Conservation (phyloP, 1,284 basidiomycete genomes). For the Afroboletus lepidellus region DNA sequence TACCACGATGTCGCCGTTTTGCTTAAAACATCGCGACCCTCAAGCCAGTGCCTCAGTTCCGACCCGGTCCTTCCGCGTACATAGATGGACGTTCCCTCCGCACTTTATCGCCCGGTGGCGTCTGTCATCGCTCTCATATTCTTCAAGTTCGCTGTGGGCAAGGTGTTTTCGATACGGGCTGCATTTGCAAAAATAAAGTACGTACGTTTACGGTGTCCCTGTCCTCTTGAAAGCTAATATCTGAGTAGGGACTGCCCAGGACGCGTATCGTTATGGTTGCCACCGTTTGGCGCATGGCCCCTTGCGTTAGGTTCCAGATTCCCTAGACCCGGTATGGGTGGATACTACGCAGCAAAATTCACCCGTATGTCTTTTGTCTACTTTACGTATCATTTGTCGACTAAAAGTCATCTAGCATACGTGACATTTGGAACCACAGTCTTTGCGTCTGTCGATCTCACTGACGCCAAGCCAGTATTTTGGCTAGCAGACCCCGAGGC, state of each 20-base stretch:
- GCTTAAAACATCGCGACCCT: too few species aligned
- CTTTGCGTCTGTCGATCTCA: slow-evolving; percentile 35
- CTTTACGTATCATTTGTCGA: not conserved
- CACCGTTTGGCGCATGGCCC: slow-evolving; percentile 32
- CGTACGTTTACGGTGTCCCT: not conserved
- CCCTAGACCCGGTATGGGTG: slow-evolving; percentile 35
- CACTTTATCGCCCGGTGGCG: slow-evolving; percentile 14
- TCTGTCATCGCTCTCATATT: slow-evolving; percentile 8
- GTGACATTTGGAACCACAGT: slow-evolving; percentile 37
- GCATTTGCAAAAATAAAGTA: slow-evolving; percentile 28
- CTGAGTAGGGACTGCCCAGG: slow-evolving; percentile 24
- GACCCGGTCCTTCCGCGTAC: too few species aligned
- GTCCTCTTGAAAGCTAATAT: not conserved
- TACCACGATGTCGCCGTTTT: too few species aligned
- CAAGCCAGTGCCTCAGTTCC: not conserved
- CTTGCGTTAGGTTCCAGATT: slow-evolving; percentile 31
- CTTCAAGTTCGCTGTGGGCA: slow-evolving; percentile 14
- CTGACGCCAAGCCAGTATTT: slow-evolving; percentile 27
- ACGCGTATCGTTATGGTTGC: slow-evolving; percentile 27
- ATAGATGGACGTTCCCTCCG: slow-evolving; percentile 13
- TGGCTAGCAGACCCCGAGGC: slow-evolving; percentile 46
- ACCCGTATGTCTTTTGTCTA: slow-evolving; percentile 26
- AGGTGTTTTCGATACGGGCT: slow-evolving; percentile 7
- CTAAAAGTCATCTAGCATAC: slow-evolving; percentile 30
- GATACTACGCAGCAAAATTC: slow-evolving; percentile 35